Conservation (phyloP, 306 rosid genomes). For the Alnus rubra region DNA sequence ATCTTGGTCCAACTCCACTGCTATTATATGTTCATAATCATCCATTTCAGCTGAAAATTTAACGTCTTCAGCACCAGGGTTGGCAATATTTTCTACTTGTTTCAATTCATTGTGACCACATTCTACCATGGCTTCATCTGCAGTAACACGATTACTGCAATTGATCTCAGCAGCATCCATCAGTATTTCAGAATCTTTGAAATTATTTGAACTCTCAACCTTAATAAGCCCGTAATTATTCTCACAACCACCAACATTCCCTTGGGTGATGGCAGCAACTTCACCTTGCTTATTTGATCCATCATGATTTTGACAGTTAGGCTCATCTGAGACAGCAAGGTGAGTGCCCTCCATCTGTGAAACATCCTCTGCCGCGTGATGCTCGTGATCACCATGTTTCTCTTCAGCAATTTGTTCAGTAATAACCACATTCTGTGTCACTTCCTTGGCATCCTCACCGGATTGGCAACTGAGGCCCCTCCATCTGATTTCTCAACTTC, state of each 20-base stretch:
- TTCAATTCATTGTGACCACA: not conserved
- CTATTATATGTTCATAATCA: not conserved
- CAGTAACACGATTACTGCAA: not conserved
- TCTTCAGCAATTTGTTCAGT: too few species aligned
- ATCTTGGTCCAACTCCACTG: not conserved
- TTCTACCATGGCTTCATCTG: not conserved
- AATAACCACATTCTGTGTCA: not conserved
- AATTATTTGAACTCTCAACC: not conserved
- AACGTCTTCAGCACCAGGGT: not conserved
- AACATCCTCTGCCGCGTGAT: not conserved
- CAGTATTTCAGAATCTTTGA: not conserved
- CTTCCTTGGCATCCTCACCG: constrained; percentile 3
- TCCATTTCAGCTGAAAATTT: not conserved
- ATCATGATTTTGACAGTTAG: not conserved
- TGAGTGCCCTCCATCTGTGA: not conserved
- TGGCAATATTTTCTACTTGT: not conserved
- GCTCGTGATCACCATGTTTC: not conserved
- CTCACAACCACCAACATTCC: not conserved
- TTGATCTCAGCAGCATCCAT: not conserved
- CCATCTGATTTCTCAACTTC: constrained; percentile 3
- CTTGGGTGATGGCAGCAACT: constrained; percentile 1
- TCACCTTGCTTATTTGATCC: constrained; percentile 2
- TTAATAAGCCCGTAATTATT: not conserved
- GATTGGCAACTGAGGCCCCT: not conserved
- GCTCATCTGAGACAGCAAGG: not conserved